Evolutionary conservation across 495 filamentous ascomycete genomes (phyloP), one percentile per base, ranked within the genome.

Genomic region (Lasiosphaeria miniovina): DNA sequence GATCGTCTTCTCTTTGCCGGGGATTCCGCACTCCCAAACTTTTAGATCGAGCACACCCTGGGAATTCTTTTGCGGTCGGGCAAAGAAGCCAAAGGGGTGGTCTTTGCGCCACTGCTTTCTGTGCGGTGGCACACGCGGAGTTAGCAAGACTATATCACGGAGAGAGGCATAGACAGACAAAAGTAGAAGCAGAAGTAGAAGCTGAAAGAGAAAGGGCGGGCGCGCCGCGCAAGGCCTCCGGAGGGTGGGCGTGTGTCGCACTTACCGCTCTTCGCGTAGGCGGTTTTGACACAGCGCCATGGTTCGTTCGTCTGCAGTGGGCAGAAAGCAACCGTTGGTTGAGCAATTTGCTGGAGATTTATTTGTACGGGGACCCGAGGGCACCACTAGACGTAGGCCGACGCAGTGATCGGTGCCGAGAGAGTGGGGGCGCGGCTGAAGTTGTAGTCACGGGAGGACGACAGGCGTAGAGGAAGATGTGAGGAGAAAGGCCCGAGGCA

Each of bases 31-130:
- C 61, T 96, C 91, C 94, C 94, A 99, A 48, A 84, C 80, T 83
- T 97, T 98, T 49, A 99, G 74, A 67, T 99, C 95, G 34, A 98
- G 80, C 0, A 90, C 86, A 17, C 92, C 93, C 58, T 90, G 82
- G 6, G 84, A 66, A 54, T 86, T 93, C 64, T 91, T 89, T 54
- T 88, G 73, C 3, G 95, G 94, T 64, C 92, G 88, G 33, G 94
- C 94, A 72, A 88, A 96, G 81, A 99, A 99, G 43, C 95, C 95
- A 66, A 98, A 99, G 0, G 94, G 94, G 65, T 99, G 94, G 67
- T 99, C 95, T 60, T 86, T 86, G 49, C 94, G 86, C 94, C 94
- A 99, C 74, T 95, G 91, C 75, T 96, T 97, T 49, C 94, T 97
- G 65, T 52, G 41, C 17, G 32, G 45, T 8, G 49, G 62, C 15